Base-by-base conservation (phyloP, 805 yeast genomes). In the Cyberlindnera galapagoensis region DNA sequence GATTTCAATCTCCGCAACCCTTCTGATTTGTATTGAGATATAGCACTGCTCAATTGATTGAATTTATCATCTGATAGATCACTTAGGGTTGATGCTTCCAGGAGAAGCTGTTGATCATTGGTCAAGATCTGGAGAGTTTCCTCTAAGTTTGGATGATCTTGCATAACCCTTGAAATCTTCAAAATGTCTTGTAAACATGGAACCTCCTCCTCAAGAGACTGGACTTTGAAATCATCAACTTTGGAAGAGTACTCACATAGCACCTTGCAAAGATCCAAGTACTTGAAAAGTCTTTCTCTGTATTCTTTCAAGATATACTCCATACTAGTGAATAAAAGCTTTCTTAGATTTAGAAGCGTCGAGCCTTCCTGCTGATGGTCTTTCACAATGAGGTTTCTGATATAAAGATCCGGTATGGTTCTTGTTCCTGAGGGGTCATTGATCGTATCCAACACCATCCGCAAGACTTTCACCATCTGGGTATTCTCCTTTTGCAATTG, bases 341-440 rank as follows among this genome's bases (percentile, higher is more conserved):
- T 57, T 28, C 54, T 51, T 31, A 57, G 47, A 26, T 50, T 57
- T 21, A 63, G 46, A 12, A 63, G 36, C 0, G 66, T 54, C 5
- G 60, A 41, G 3, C 52, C 57, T 21, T 57, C 43, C 4, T 30
- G 33, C 1, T 26, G 14, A n/a, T n/a, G n/a, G 6, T 38, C 38
- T 18, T 42, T 46, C 9, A 42, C 17, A 4, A 63, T 47, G 18
- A 64, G 52, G 35, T 63, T 63, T 35, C 70, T 46, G 7, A 58
- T 51, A 28, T 62, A 63, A 9, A 63, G 41, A 38, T 64, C 70
- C 6, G 67, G 64, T 6, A 64, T 61, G 1, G 68, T 59, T 17
- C 52, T 47, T 7, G 55, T 50, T 0, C 69, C 70, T 23, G 46
- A 53, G 5, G 59, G 46, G 34, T 64, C 70, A 29, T 53, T 43